A percentile compares a stretch with the other conserved stretches of the same genome.
phyloP scores from a whole-genome alignment of 805 yeast species.

The Hyphopichia homilentoma region DNA sequence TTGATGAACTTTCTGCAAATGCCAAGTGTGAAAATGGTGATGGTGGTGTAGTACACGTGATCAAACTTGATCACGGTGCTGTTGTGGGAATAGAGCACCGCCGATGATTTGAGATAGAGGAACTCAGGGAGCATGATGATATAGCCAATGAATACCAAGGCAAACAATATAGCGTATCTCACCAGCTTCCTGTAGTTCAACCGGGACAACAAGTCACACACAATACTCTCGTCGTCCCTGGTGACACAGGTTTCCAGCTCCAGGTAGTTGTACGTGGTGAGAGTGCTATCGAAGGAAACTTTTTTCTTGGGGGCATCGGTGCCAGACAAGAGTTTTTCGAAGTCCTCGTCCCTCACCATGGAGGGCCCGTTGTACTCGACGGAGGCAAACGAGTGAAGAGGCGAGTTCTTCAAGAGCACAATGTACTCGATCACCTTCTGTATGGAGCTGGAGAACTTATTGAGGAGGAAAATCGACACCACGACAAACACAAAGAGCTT shows the following conservation, averaged over 20 bases:
- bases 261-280: conserved; percentile 12
- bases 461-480: conserved; percentile 10
- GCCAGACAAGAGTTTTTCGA: conserved; percentile 3
- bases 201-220: background rate
- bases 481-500: conserved; percentile 5
- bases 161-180: conserved; percentile 1
- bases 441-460: conserved; percentile 9
- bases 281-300: conserved; percentile 15
- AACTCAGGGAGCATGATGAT: conserved; percentile 8
- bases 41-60: conserved; percentile 18
- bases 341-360: conserved; percentile 5
- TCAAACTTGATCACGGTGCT: conserved; percentile 17
- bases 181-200: background rate
- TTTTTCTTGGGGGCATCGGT: conserved; percentile 9
- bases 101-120: conserved; percentile 18
- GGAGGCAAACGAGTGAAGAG: background rate
- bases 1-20: conserved; percentile 8
- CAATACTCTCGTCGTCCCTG: background rate
- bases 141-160: conserved; percentile 1
- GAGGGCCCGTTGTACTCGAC: background rate
- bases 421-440: conserved; percentile 14
- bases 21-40: conserved; percentile 11
- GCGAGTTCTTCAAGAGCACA: conserved; percentile 4
- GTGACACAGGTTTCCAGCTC: conserved; percentile 3
- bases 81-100: conserved; percentile 2